phyloP scores from a whole-genome alignment of 2,329 filamentous ascomycete genomes.

The Epichloe brachyelytri region DNA sequence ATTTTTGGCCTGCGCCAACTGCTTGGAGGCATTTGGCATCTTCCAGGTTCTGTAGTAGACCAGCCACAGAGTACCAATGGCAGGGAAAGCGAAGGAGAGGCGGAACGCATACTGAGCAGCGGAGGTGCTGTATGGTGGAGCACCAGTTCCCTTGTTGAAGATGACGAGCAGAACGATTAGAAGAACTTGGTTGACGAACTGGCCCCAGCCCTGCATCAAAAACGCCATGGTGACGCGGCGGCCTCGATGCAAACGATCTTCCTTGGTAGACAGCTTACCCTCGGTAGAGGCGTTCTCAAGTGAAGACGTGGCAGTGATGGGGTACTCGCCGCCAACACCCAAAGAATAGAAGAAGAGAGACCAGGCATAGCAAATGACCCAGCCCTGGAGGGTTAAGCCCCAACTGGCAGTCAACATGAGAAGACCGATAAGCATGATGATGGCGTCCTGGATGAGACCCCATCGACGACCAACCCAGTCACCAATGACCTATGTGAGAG shows the following conservation, averaged over 20 bases:
- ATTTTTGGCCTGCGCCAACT: conserved; percentile 72
- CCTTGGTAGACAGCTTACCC: conserved; percentile 76
- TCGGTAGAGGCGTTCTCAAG: conserved; percentile 85
- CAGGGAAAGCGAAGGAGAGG: conserved; percentile 81
- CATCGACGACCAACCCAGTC: conserved; percentile 80
- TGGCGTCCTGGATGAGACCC: conserved; percentile 89
- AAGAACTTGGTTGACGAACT: conserved; percentile 84
- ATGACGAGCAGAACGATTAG: conserved; percentile 77
- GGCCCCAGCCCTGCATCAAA: conserved; percentile 97
- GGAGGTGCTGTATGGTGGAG: conserved; percentile 64
- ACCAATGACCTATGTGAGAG: conserved; percentile 33
- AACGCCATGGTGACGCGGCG: conserved; percentile 93
- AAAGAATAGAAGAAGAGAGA: conserved; percentile 68
- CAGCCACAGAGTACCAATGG: conserved; percentile 83
- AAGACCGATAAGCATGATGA: conserved; percentile 87
- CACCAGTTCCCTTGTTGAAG: conserved; percentile 67
- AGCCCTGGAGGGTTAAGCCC: conserved; percentile 77
- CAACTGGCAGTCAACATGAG: conserved; percentile 85
- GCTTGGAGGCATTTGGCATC: conserved; percentile 79
- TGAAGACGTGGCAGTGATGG: conserved; percentile 89
- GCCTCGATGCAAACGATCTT: conserved; percentile 89
- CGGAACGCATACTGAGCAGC: conserved; percentile 85
- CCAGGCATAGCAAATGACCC: conserved; percentile 96
- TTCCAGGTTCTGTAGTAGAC: conserved; percentile 93
- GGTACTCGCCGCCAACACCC: conserved; percentile 76